A percentile compares a stretch with the other conserved stretches of the same genome.
These are phyloP conservation scores for Cystobasidium pallidum DNA, from an alignment of 1,284 basidiomycete genomes.

Conservation along the genomic window DNA sequence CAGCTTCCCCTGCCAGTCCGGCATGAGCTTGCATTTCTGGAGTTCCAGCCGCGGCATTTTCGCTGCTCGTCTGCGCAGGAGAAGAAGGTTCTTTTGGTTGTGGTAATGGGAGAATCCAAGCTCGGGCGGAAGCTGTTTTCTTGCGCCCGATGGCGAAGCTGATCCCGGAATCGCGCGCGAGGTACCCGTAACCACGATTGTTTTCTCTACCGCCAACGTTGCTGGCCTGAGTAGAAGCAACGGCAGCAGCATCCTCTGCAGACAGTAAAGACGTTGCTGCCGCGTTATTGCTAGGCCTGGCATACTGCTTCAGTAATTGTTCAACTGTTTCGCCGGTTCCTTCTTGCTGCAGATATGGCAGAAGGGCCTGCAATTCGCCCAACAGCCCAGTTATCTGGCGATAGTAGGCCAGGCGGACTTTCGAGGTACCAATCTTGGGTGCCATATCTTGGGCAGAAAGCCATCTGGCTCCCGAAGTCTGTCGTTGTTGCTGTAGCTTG, in stretches of 20 bases:
- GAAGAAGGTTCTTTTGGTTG: slow-evolving; percentile 47
- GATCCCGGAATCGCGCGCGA: slow-evolving; percentile 63
- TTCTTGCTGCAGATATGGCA: slow-evolving; percentile 25
- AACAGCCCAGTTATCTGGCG: slow-evolving; percentile 38
- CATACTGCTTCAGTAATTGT: slow-evolving; percentile 14
- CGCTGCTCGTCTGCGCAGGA: not conserved
- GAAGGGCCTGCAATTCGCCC: slow-evolving; percentile 31
- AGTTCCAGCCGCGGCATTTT: slow-evolving; percentile 45
- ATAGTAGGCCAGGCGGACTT: slow-evolving; percentile 42
- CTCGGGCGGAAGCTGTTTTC: slow-evolving; percentile 82
- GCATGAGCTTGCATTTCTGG: slow-evolving; percentile 18
- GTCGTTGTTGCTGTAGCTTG: slow-evolving; percentile 4
- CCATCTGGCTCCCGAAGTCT: slow-evolving; percentile 10
- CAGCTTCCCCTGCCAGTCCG: slow-evolving; percentile 44
- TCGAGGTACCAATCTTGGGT: slow-evolving; percentile 13
- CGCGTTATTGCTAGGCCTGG: not conserved
- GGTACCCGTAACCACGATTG: slow-evolving; percentile 30
- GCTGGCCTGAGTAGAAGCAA: not conserved
- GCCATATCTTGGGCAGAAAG: slow-evolving; percentile 33
- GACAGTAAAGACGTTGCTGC: slow-evolving; percentile 10
- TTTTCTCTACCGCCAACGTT: slow-evolving; percentile 9
- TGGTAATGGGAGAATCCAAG: slow-evolving; percentile 86
- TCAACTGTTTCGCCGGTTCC: slow-evolving; percentile 23
- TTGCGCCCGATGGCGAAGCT: slow-evolving; percentile 81
- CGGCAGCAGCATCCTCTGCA: slow-evolving; percentile 5